phyloP scores from a whole-genome alignment of 306 rosid species.

The Cucurbita moschata region DNA sequence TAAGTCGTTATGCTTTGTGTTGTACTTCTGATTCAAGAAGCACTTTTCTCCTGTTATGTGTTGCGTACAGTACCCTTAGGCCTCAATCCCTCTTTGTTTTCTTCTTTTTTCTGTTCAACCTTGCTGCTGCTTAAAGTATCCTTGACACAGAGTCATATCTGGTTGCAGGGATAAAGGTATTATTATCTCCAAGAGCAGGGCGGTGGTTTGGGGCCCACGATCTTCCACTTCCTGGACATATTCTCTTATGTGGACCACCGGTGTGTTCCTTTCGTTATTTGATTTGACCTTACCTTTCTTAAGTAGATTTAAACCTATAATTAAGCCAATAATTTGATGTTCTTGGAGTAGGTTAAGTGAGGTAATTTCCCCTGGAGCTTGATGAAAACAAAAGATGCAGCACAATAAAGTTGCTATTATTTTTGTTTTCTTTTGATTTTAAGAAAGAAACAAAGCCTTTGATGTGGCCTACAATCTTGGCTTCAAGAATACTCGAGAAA shows the following conservation, averaged over 20 bases:
- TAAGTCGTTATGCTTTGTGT: background rate
- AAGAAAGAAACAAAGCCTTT: background rate
- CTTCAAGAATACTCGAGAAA: background rate
- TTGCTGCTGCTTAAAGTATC: background rate
- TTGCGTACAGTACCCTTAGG: background rate
- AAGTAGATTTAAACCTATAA: background rate
- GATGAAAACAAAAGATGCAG: background rate
- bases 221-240: constrained; percentile 81
- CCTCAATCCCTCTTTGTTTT: background rate
- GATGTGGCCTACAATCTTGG: background rate
- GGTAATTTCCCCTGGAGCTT: background rate
- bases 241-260: constrained; percentile 77
- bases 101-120: background rate
- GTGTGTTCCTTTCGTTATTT: constrained; percentile 37
- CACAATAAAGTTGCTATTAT: background rate
- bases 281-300: background rate
- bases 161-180: constrained; percentile 55
- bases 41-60: background rate
- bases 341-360: background rate
- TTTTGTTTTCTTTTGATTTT: background rate
- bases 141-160: background rate
- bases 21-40: background rate
- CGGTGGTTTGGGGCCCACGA: constrained; percentile 60
- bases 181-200: constrained; percentile 60
- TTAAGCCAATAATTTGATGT: background rate